Percentiles rank a stretch among this genome's conserved stretches.
These are phyloP conservation scores for Helotiales sp. DNA, from an alignment of 2,329 filamentous ascomycete genomes.

Conservation along the genomic window DNA sequence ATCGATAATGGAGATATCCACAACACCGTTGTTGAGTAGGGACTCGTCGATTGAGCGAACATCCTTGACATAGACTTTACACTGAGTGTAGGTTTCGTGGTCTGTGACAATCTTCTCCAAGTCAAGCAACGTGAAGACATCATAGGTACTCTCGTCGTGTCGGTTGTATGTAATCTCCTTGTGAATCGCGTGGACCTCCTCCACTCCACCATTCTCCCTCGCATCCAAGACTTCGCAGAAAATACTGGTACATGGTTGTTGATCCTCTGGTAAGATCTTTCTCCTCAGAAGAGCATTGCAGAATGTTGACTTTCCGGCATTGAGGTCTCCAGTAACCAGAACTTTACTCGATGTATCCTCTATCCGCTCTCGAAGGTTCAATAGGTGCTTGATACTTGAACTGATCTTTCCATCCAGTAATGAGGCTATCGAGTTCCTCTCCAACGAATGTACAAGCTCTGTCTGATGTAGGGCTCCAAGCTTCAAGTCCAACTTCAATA, in stretches of 20 bases:
- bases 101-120: conserved; percentile 90
- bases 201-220: conserved; percentile 85
- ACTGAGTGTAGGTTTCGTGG: conserved; percentile 87
- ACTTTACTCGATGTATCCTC: conserved; percentile 98
- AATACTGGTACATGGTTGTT: conserved; percentile 97
- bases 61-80: conserved; percentile 96
- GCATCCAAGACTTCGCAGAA: conserved; percentile 97
- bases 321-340: conserved; percentile 91
- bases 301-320: conserved; percentile 97
- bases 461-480: conserved; percentile 84
- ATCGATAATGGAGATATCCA: conserved; percentile 97
- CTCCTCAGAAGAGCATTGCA: conserved; percentile 94
- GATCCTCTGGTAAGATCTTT: conserved; percentile 93
- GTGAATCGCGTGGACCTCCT: conserved; percentile 95
- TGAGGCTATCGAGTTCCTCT: conserved; percentile 88
- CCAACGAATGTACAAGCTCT: conserved; percentile 91
- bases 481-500: conserved; percentile 93
- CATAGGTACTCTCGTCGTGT: conserved; percentile 92
- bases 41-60: conserved; percentile 89
- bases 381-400: conserved; percentile 89
- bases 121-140: conserved; percentile 78
- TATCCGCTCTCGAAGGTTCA: conserved; percentile 86
- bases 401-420: conserved; percentile 92
- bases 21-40: conserved; percentile 93
- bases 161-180: conserved; percentile 80